Base-by-base conservation (phyloP, 192 early-diverging fungal genomes). In the Spizellomyces punctatus region DNA sequence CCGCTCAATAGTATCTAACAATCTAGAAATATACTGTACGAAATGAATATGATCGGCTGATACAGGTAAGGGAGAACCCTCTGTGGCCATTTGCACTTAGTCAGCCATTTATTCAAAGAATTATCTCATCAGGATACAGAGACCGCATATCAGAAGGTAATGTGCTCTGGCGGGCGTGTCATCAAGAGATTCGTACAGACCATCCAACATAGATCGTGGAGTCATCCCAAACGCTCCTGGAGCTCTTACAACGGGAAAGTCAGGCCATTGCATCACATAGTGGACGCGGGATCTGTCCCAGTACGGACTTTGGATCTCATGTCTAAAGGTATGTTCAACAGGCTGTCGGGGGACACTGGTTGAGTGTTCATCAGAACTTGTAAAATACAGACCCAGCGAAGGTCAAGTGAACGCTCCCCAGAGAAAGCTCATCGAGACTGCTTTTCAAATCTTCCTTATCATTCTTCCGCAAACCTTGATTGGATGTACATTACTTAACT, bases 141-240 rank as follows among this genome's bases (percentile, higher is more conserved):
- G 57, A 22, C 17, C 16, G 58, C 72, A 10, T 74, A 74, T 42
- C 22, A 45, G 22, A 74, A 68, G 22, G 22, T 64, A 17, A 64
- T 64, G 45, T 45, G 21, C 21, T 61, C 16, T 17, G 21, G 12
- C 1, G 12, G 5, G 2, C 22, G 12, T 61, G 0, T 61, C 16
- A 61, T 54, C 0, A 54, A 54, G 17, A n/a, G 4, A n/a, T 19
- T 54, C 50, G 12, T 12, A 54, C 17, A 54, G 50, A 12, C 50
- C 59, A 3, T 22, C 5, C 16, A n/a, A 19, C 50, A 54, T 64
- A 46, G 36, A 74, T 74, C 41, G 72, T 74, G 0, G 72, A 74
- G 48, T 74, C 72, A 5, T 74, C 72, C 6, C 72, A 67, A 58
- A 66, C 54, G 16, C 64, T 74, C 8, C 27, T 74, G 8, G 10